Base-by-base conservation (phyloP, 495 filamentous ascomycete genomes). In the Cetradonia linearis region DNA sequence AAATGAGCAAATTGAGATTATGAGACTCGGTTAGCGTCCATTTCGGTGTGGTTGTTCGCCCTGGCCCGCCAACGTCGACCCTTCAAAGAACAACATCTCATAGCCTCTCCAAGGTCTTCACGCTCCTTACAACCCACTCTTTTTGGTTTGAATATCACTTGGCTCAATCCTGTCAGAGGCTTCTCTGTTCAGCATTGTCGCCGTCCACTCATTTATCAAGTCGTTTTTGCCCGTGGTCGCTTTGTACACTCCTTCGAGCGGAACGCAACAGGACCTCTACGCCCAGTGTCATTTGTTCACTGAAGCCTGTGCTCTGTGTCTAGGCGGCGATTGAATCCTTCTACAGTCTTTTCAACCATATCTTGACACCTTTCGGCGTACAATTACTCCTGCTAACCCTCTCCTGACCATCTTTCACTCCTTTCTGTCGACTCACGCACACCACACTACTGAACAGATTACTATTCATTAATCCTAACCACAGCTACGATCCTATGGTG, bases 121-220 rank as follows among this genome's bases (percentile, higher is more conserved):
- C 52, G 37, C 31, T 30, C 61, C 34, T 54, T 37, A 44, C 62
- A 59, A 48, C 42, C 33, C 47, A 46, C 59, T 55, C 52, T 47
- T 61, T 28, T 55, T 56, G 49, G 50, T 44, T 36, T 50, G 27
- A 61, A 37, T 28, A 60, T 44, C 36, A 42, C 47, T 56, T 66
- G 66, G 66, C 66, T 57, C 62, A 56, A 62, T 61, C 58, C 59
- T 59, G 20, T 38, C 63, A 68, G 63, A 65, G 38, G 33, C 49
- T 40, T 54, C 61, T 63, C 61, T 65, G 56, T 44, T 42, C 20
- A 55, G 65, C 58, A 48, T 67, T 65, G 65, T 65, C 20, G 66
- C 66, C 63, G 66, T 68, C 66, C 66, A 60, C 57, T 68, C 66
- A 33, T 68, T 68, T 59, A 42, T 55, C 44, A 44, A 37, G 25